Evolutionary conservation across 768 basidiomycete genomes (phyloP), one percentile per base, ranked within the genome.

Genomic region (Suillus luteus): DNA sequence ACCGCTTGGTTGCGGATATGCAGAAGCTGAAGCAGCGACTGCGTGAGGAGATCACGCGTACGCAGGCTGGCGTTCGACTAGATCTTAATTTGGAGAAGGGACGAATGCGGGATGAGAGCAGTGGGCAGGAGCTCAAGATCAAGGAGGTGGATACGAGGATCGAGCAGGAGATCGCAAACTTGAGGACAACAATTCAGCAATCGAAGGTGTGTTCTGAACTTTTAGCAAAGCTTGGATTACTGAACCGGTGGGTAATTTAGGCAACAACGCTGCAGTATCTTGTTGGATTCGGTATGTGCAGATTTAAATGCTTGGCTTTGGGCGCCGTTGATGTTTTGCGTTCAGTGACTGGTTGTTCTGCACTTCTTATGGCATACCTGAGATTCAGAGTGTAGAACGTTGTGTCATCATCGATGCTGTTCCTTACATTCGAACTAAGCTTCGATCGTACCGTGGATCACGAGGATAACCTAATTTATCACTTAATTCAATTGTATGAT

Each of bases 1-100:
- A 99, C 73, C 86, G 96, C n/a, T 82, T 99, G 38, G 81, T 92
- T 63, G 81, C 86, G 31, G 97, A 99, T 72, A 88, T 98, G 63
- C 94, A 97, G 80, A 94, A 94, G 78, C 83, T 99, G 49, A 97
- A 98, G 79, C 94, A 95, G 75, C 86, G 93, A 7, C 79, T 99
- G 11, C 83, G 95, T 35, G 94, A 96, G 73, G 95, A 98, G 72
- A 92, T 97, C 60, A 91, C 88, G 4, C 85, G 91, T 27, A 97
- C 95, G 10, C 95, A 97, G 75, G 91, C 91, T 12, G 95, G 95
- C 19, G 97, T 99, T 4, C 81, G 96, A 60, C 78, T 99, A 17
- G 97, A 99, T 75, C 77, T 99, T 63, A 99, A 99, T 77, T 78
- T 99, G 31, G 96, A 99, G 81, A 99, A 99, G 76, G 95, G 95